Conservation (phyloP, 1,139 yeast species). For the Pichia sp. region DNA sequence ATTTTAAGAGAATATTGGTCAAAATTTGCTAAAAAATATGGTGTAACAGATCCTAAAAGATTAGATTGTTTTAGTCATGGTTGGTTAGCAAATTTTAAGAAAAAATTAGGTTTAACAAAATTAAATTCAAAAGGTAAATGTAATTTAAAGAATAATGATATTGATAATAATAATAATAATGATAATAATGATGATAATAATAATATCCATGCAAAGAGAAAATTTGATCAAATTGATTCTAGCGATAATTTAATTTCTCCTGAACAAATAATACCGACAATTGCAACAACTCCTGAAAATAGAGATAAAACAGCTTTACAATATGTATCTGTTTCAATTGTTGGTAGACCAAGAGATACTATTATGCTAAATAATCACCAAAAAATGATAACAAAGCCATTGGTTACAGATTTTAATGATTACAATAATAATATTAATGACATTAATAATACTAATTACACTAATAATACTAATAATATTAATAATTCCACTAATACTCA, state of each 20-base stretch:
- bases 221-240: not conserved
- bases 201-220: not conserved
- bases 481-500: no score
- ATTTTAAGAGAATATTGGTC: slow-evolving; percentile 52
- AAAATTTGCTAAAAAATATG: slow-evolving; percentile 47
- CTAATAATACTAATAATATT: no score
- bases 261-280: not conserved
- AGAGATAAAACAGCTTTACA: not conserved
- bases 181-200: not conserved
- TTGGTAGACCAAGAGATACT: not conserved
- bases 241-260: not conserved
- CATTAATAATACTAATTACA: no score
- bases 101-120: slow-evolving; percentile 47
- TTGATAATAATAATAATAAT: not conserved
- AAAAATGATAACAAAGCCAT: not conserved
- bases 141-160: not conserved
- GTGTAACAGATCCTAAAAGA: slow-evolving; percentile 56
- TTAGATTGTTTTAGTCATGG: slow-evolving; percentile 52
- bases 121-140: not conserved
- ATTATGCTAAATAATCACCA: not conserved
- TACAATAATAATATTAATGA: not conserved
- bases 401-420: not conserved
- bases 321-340: not conserved
- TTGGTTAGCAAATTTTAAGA: slow-evolving; percentile 55
- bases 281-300: not conserved